Evolutionary conservation across 306 rosid species (phyloP).

Genomic region (Fragaria vesca): DNA sequence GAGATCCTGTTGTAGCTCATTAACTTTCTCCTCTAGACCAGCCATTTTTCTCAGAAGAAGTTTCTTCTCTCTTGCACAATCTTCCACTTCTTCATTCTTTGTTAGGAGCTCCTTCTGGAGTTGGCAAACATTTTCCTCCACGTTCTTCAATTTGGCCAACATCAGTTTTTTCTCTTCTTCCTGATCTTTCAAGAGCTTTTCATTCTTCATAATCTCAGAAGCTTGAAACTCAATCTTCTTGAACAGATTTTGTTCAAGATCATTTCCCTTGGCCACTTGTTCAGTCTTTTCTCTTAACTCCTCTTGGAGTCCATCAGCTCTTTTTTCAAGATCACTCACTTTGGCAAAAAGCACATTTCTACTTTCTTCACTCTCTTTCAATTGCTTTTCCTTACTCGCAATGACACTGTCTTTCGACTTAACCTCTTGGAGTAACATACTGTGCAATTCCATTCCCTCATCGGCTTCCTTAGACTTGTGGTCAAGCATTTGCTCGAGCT

Average conservation of each 20-base stretch:
- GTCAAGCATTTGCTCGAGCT: slow-evolving; percentile 37
- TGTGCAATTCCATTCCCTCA: slow-evolving; percentile 49
- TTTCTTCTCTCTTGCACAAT: slow-evolving; percentile 41
- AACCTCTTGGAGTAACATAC: slow-evolving; percentile 35
- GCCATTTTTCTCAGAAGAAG: slow-evolving; percentile 32
- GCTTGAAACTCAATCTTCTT: slow-evolving; percentile 28
- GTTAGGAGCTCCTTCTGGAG: slow-evolving; percentile 29
- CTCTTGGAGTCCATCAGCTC: slow-evolving; percentile 34
- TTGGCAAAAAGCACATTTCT: slow-evolving; percentile 28
- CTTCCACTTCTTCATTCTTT: slow-evolving; percentile 38
- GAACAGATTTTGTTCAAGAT: slow-evolving; percentile 28
- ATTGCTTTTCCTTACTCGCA: slow-evolving; percentile 29
- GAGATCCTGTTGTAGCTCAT: slow-evolving; percentile 34
- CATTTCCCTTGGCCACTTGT: slow-evolving; percentile 23
- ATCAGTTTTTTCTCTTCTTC: slow-evolving; percentile 47
- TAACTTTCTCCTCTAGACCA: slow-evolving; percentile 40
- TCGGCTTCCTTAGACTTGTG: slow-evolving; percentile 42
- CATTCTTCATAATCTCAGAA: slow-evolving; percentile 33
- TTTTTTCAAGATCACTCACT: slow-evolving; percentile 32
- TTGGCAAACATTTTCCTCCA: slow-evolving; percentile 38
- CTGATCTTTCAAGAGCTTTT: slow-evolving; percentile 26
- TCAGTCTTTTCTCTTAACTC: slow-evolving; percentile 37
- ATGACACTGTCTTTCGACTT: slow-evolving; percentile 41
- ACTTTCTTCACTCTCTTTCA: slow-evolving; percentile 46
- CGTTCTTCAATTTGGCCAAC: slow-evolving; percentile 27